These are phyloP conservation scores for Irpex sp. DNA, from an alignment of 1,284 basidiomycete species.

Conservation along the genomic window DNA sequence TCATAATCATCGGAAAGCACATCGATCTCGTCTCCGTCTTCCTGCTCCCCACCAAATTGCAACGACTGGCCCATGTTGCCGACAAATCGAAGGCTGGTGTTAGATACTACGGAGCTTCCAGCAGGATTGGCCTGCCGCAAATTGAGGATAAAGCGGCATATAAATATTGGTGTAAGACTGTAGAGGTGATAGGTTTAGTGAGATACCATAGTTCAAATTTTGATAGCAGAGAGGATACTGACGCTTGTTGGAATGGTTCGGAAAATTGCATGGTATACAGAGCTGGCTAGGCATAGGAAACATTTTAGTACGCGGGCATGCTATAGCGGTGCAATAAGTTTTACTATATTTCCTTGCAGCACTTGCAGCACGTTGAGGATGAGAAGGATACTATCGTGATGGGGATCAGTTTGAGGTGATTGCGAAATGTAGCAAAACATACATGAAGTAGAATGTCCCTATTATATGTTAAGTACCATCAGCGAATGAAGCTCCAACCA, in stretches of 20 bases:
- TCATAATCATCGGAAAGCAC: too few species aligned
- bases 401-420: too few species aligned
- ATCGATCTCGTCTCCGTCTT: background rate
- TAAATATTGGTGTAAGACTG: background rate
- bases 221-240: background rate
- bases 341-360: background rate
- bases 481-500: too few species aligned
- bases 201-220: too few species aligned
- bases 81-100: background rate
- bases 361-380: background rate
- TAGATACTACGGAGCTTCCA: background rate
- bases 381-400: background rate
- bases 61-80: background rate
- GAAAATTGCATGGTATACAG: background rate
- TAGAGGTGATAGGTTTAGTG: too few species aligned
- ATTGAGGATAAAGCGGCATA: background rate
- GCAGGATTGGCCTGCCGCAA: background rate
- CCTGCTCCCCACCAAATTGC: background rate
- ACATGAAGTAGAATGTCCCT: background rate
- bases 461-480: too few species aligned
- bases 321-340: background rate
- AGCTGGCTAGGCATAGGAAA: background rate
- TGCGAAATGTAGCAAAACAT: background rate
- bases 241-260: background rate
- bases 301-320: background rate